These are phyloP conservation scores for Sarocladium oryzae DNA, from an alignment of 2,329 filamentous ascomycete species.

Conservation along the genomic window DNA sequence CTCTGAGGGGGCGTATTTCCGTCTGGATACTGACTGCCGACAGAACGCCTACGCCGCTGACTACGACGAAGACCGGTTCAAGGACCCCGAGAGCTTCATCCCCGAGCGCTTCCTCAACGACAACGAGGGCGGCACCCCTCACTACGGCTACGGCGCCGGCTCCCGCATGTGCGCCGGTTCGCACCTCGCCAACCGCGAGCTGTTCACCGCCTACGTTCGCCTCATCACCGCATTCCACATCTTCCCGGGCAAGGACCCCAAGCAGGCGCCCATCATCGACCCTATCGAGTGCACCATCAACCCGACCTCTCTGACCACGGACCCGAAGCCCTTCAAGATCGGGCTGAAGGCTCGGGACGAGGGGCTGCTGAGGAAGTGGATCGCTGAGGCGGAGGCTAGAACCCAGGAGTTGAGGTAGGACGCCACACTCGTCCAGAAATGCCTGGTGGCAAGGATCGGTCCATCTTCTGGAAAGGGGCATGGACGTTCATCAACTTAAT, in stretches of 20 bases:
- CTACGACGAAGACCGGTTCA: constrained; percentile 65
- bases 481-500: no score
- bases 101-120: constrained; percentile 63
- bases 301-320: constrained; percentile 52
- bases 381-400: constrained; percentile 43
- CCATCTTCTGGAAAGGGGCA: no score
- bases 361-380: constrained; percentile 42
- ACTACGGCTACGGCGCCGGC: constrained; percentile 58
- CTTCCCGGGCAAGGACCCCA: constrained; percentile 35
- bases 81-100: constrained; percentile 54
- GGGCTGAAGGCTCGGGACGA: constrained; percentile 44
- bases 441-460: no score
- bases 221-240: constrained; percentile 54
- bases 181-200: constrained; percentile 56
- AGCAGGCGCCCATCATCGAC: constrained; percentile 47
- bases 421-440: no score
- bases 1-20: neutral
- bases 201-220: constrained; percentile 54
- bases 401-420: constrained; percentile 33
- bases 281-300: constrained; percentile 50
- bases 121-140: constrained; percentile 48
- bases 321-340: constrained; percentile 58
- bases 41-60: constrained; percentile 69
- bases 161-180: constrained; percentile 58
- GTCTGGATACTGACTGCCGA: neutral